phyloP scores from a whole-genome alignment of 352 stramenopile genomes.

The Pythium volutum region DNA sequence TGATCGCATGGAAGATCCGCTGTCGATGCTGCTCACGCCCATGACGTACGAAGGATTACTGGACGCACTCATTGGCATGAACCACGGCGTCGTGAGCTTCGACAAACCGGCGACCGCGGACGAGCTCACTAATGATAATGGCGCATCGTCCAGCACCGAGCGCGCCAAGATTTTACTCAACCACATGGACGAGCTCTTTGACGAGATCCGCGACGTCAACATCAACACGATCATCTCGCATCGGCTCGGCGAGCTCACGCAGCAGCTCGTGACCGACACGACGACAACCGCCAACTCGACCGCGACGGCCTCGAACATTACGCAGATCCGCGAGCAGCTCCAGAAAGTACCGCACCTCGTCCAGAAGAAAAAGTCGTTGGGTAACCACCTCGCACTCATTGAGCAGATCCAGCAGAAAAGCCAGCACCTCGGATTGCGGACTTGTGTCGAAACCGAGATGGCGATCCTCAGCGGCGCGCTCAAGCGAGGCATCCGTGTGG shows the following conservation, averaged over 20 bases:
- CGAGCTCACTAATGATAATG: background rate
- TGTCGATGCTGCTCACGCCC: slow-evolving; percentile 78
- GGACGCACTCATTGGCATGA: slow-evolving; percentile 65
- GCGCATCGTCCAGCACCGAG: background rate
- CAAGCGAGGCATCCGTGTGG: slow-evolving; percentile 17
- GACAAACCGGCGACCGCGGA: slow-evolving; percentile 25
- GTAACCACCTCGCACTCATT: slow-evolving; percentile 63
- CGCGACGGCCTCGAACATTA: background rate
- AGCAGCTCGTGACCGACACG: slow-evolving; percentile 49
- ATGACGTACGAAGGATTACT: slow-evolving; percentile 85
- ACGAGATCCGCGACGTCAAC: slow-evolving; percentile 73
- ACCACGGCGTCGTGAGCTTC: slow-evolving; percentile 70
- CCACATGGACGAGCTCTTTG: slow-evolving; percentile 65
- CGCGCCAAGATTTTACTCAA: slow-evolving; percentile 63
- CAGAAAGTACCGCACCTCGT: slow-evolving; percentile 69
- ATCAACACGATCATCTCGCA: slow-evolving; percentile 68
- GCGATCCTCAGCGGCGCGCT: slow-evolving; percentile 67
- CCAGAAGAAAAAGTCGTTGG: slow-evolving; percentile 67
- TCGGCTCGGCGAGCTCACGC: slow-evolving; percentile 46
- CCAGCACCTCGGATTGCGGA: slow-evolving; percentile 49
- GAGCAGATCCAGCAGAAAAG: slow-evolving; percentile 59
- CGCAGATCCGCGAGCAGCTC: slow-evolving; percentile 20
- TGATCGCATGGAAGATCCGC: slow-evolving; percentile 73
- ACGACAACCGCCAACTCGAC: slow-evolving; percentile 20
- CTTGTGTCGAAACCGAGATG: slow-evolving; percentile 79